Evolutionary conservation across 768 basidiomycete genomes (phyloP).

Genomic region (Lentinula edodes): DNA sequence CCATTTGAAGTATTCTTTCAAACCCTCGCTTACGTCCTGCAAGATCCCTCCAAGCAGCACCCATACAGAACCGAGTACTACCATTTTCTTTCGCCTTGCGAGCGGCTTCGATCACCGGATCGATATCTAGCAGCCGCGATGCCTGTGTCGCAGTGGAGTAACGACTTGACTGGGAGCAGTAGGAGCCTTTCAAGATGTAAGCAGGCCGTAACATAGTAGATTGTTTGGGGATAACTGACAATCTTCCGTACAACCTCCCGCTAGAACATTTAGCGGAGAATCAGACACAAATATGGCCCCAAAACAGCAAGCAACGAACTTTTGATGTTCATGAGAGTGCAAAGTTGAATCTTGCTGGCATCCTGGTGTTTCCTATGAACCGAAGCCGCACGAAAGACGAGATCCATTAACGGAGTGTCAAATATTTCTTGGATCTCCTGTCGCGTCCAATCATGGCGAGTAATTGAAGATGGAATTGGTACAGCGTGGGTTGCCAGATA

Average conservation of each 20-base stretch:
- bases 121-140: slow-evolving; percentile 79
- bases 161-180: slow-evolving; percentile 96
- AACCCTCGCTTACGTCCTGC: slow-evolving; percentile 91
- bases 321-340: slow-evolving; percentile 98
- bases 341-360: slow-evolving; percentile 88
- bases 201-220: background rate
- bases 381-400: slow-evolving; percentile 80
- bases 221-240: slow-evolving; percentile 46
- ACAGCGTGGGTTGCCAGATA: slow-evolving; percentile 61
- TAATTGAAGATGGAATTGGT: slow-evolving; percentile 17
- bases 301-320: slow-evolving; percentile 38
- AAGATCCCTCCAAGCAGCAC: slow-evolving; percentile 95
- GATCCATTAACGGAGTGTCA: slow-evolving; percentile 79
- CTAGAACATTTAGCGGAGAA: slow-evolving; percentile 31
- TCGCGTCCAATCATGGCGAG: slow-evolving; percentile 67
- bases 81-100: slow-evolving; percentile 94
- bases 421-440: slow-evolving; percentile 83
- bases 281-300: background rate
- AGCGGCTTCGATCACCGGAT: slow-evolving; percentile 90
- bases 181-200: slow-evolving; percentile 57
- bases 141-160: slow-evolving; percentile 89
- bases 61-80: slow-evolving; percentile 98
- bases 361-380: slow-evolving; percentile 86
- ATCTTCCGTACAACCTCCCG: slow-evolving; percentile 94
- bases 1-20: slow-evolving; percentile 90